phyloP scores from a whole-genome alignment of 2,329 filamentous ascomycete genomes.

The Talaromyces sp. region DNA sequence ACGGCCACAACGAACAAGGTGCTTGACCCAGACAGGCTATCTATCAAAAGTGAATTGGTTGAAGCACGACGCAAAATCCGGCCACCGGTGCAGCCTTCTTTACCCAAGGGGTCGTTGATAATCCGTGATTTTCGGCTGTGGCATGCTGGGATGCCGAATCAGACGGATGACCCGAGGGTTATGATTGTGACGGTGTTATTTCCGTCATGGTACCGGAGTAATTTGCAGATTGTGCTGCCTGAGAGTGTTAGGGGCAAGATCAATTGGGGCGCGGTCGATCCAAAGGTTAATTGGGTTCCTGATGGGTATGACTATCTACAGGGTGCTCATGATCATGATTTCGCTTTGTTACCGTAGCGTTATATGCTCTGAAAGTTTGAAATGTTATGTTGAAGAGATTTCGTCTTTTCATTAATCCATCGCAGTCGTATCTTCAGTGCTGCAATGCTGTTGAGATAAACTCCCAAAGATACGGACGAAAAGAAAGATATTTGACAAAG shows the following conservation, averaged over 20 bases:
- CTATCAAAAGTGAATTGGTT: slow-evolving; percentile 27
- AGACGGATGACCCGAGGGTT: slow-evolving; percentile 34
- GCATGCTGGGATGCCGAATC: slow-evolving; percentile 48
- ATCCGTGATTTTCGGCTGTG: slow-evolving; percentile 45
- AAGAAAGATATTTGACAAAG: not conserved
- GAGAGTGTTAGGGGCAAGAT: slow-evolving; percentile 22
- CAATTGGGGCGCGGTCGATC: slow-evolving; percentile 29
- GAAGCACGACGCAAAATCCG: slow-evolving; percentile 25
- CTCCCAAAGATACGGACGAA: not conserved
- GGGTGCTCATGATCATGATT: slow-evolving; percentile 30
- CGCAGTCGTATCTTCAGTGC: not conserved
- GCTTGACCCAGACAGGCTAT: slow-evolving; percentile 12
- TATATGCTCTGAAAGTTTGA: not conserved
- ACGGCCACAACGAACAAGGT: slow-evolving; percentile 27
- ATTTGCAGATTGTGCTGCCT: slow-evolving; percentile 28
- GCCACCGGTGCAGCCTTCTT: slow-evolving; percentile 33
- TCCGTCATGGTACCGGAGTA: slow-evolving; percentile 30
- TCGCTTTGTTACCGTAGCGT: slow-evolving; percentile 17
- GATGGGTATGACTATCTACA: slow-evolving; percentile 33
- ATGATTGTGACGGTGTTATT: slow-evolving; percentile 41
- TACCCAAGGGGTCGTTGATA: slow-evolving; percentile 41
- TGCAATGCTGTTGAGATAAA: not conserved
- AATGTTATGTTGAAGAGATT: not conserved
- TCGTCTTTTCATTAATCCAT: not conserved
- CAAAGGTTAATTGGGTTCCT: slow-evolving; percentile 31